phyloP scores from a whole-genome alignment of 169 alveolate species.

The Plasmodium blacklocki region DNA sequence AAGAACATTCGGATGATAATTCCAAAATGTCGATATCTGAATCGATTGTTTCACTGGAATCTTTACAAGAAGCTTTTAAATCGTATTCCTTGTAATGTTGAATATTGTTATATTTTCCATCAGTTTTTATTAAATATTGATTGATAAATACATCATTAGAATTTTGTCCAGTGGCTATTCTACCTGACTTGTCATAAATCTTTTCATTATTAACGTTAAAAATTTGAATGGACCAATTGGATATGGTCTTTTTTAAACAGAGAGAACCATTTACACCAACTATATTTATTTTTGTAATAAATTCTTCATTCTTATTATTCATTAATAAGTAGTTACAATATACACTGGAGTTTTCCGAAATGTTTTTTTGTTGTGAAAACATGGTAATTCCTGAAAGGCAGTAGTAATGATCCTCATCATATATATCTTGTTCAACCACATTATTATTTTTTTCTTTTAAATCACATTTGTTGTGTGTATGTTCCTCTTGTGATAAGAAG shows the following conservation, averaged over 20 bases:
- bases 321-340: slow-evolving; percentile 52
- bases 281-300: slow-evolving; percentile 54
- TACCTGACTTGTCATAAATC: slow-evolving; percentile 60
- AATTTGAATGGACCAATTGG: slow-evolving; percentile 64
- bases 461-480: neutral
- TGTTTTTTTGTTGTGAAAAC: slow-evolving; percentile 15
- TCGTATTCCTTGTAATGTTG: slow-evolving; percentile 60
- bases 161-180: slow-evolving; percentile 73
- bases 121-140: slow-evolving; percentile 63
- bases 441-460: neutral
- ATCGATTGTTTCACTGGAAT: slow-evolving; percentile 46
- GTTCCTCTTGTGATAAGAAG: neutral
- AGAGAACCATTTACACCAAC: slow-evolving; percentile 41
- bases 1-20: slow-evolving; percentile 11
- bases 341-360: slow-evolving; percentile 13
- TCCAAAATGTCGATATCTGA: slow-evolving; percentile 63
- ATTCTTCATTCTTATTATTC: slow-evolving; percentile 69
- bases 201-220: slow-evolving; percentile 18
- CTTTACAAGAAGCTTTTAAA: slow-evolving; percentile 25
- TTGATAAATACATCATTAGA: slow-evolving; percentile 67
- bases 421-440: neutral
- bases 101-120: slow-evolving; percentile 57
- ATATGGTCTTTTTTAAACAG: slow-evolving; percentile 59
- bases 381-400: slow-evolving; percentile 50
- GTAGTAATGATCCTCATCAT: slow-evolving; percentile 4